A percentile compares a stretch with the other conserved stretches of the same genome.
These are phyloP conservation scores for Stentor coeruleus DNA, from an alignment of 73 alveolate species.

Conservation along the genomic window DNA sequence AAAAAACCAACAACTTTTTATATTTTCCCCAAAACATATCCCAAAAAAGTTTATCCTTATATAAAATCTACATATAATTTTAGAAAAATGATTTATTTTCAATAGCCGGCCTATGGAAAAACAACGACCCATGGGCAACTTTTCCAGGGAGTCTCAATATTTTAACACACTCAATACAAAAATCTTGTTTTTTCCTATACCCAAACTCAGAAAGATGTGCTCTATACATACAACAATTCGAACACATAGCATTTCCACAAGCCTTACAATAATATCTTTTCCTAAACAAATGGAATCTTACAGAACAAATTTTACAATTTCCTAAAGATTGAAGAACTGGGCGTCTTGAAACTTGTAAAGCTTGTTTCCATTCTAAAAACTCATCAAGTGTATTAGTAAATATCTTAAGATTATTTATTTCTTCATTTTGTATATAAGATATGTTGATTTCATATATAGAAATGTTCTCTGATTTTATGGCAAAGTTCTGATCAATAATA, in stretches of 20 bases:
- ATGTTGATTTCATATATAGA: background rate
- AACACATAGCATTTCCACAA: slow-evolving; percentile 2
- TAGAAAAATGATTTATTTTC: too few species aligned
- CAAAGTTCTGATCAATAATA: background rate
- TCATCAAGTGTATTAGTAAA: background rate
- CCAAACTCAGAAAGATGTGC: background rate
- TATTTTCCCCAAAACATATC: too few species aligned
- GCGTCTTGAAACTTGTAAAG: background rate
- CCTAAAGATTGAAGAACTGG: background rate
- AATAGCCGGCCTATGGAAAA: too few species aligned
- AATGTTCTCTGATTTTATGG: background rate
- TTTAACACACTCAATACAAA: background rate
- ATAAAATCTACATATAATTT: too few species aligned
- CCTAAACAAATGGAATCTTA: background rate
- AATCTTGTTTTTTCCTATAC: background rate
- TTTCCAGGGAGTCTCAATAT: background rate
- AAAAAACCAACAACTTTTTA: too few species aligned
- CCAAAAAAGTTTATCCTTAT: too few species aligned
- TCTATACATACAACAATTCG: background rate
- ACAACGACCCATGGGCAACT: slow-evolving; percentile 12
- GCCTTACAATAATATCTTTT: background rate
- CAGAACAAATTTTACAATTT: background rate
- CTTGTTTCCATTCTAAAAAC: background rate
- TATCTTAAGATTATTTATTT: too few species aligned
- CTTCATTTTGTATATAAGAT: background rate